Percentiles rank a stretch among this genome's conserved stretches.
These are phyloP conservation scores for Magnusiomyces tetraspermus DNA, from an alignment of 1,139 yeast genomes.

Conservation along the genomic window DNA sequence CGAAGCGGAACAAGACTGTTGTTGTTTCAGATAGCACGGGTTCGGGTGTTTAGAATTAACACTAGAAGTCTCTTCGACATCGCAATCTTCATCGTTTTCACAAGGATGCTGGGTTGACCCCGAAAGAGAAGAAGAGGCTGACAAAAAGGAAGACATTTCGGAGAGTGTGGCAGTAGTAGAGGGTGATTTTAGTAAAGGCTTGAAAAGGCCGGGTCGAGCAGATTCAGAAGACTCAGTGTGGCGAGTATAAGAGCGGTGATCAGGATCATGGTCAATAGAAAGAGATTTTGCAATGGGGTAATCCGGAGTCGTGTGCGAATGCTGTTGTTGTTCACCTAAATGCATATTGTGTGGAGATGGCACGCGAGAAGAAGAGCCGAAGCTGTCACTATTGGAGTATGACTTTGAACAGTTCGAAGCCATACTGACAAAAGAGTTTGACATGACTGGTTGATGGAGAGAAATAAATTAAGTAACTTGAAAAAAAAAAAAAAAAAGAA, in stretches of 20 bases:
- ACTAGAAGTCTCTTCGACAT: constrained; percentile 1
- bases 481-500: too few species aligned
- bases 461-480: too few species aligned
- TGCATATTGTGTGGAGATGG: neutral
- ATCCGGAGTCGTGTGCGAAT: neutral
- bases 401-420: too few species aligned
- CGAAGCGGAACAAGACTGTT: neutral
- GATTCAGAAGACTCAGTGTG: constrained; percentile 13
- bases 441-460: too few species aligned
- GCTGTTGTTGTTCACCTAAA: too few species aligned
- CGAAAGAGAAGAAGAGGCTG: constrained; percentile 27
- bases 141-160: constrained; percentile 23
- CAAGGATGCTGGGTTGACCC: constrained; percentile 18
- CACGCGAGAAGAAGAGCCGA: too few species aligned
- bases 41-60: neutral
- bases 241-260: constrained; percentile 14
- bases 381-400: too few species aligned
- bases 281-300: constrained; percentile 3
- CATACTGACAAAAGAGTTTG: too few species aligned
- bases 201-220: constrained; percentile 3
- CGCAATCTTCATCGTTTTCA: constrained; percentile 12
- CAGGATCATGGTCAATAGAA: constrained; percentile 10
- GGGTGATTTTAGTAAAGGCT: neutral
- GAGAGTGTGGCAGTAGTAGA: neutral
- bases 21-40: too few species aligned